Base-by-base conservation (phyloP, 2,329 filamentous ascomycete genomes). In the Davidsoniella eucalypti region DNA sequence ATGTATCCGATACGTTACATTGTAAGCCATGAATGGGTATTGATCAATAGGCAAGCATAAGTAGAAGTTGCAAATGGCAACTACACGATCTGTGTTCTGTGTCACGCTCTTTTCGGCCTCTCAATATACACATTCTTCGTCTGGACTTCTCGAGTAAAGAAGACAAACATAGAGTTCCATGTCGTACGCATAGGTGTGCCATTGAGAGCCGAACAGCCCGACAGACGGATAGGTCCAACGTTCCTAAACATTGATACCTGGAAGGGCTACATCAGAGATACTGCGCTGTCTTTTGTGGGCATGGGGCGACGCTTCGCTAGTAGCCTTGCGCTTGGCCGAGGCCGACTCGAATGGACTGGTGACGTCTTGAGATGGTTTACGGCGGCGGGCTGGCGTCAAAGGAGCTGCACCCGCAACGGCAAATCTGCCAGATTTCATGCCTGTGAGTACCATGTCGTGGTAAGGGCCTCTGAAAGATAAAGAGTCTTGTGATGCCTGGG, bases 361-460 rank as follows among this genome's bases (percentile, higher is more conserved):
- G 37, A 65, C 59, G 51, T 71, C 68, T 47, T 67, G 62, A 58
- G 66, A 59, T 51, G 65, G 68, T 64, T 74, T 78, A 40, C 73
- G 72, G 54, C 78, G 75, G 47, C 80, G 73, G 44, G 76, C 68
- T 1, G 81, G 81, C 3, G 81, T 84, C 54, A 84, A 73, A n/a
- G 80, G 80, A 2, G 76, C 72, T 38, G 76, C 76, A 4, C 43
- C 53, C 38, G 78, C 80, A 33, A 78, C 79, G 52, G 73, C 72
- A 55, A 84, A 73, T 52, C 80, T 73, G 56, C 80, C 80, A 49
- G 73, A 72, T 59, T 80, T 78, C 59, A 82, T 74, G 46, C 78
- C 78, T 50, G 73, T 70, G 41, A 82, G 67, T 2, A 76, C 74
- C 40, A 76, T 73, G 64, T 74, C 66, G 60, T 76, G 69, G 63